Evolutionary conservation across 2,329 filamentous ascomycete genomes (phyloP).

Genomic region (Paracoccidioides lutzii): DNA sequence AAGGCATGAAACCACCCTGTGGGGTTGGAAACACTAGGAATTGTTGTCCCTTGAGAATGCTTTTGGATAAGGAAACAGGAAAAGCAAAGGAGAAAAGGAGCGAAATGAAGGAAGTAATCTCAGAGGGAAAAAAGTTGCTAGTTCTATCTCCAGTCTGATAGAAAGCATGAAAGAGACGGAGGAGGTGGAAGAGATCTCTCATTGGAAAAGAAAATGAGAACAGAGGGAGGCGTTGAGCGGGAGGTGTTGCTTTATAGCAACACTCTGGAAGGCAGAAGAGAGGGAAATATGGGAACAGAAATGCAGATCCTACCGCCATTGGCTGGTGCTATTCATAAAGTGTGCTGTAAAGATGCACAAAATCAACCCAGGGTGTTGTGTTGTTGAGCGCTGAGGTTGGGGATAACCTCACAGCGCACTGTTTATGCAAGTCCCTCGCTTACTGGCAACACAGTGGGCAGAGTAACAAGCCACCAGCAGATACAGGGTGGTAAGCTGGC

Average conservation of each 20-base stretch:
- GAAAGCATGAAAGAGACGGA: not conserved
- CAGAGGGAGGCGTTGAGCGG: not conserved
- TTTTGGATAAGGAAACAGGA: not conserved
- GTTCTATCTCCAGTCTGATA: not conserved
- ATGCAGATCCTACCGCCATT: not conserved
- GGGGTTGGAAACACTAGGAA: not conserved
- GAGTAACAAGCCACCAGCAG: not conserved
- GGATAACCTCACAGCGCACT: not conserved
- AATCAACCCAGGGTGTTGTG: not conserved
- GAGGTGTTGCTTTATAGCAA: not conserved
- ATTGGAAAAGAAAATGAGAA: not conserved
- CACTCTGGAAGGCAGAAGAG: not conserved
- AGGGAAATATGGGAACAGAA: not conserved
- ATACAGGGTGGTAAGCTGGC: not conserved
- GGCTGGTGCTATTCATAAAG: not conserved
- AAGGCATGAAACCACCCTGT: too few relatives aligned
- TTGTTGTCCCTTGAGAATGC: not conserved
- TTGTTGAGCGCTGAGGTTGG: not conserved
- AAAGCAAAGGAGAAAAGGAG: not conserved
- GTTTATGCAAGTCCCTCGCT: not conserved
- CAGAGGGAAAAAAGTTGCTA: not conserved
- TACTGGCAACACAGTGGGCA: not conserved
- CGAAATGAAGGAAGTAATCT: not conserved
- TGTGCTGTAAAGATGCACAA: not conserved
- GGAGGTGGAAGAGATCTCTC: not conserved